phyloP scores from a whole-genome alignment of 2,329 filamentous ascomycete species.

The Nemania abortiva region DNA sequence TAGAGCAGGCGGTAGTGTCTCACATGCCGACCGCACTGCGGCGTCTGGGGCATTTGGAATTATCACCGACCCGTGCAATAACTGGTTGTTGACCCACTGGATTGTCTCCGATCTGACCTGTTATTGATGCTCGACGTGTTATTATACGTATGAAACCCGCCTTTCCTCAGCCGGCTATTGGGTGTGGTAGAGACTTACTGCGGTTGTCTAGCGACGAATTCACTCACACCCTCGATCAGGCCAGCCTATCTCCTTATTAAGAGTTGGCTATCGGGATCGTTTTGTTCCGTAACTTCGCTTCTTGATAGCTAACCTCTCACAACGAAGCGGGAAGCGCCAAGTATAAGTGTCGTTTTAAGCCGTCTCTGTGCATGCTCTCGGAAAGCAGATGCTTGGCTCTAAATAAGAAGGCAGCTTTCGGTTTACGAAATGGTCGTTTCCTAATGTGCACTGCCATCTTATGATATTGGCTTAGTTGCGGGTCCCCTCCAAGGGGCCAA shows the following conservation, averaged over 20 bases:
- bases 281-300: background rate
- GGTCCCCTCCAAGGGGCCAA: background rate
- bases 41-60: background rate
- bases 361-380: background rate
- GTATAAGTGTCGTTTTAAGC: background rate
- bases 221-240: too few relatives aligned
- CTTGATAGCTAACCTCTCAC: background rate
- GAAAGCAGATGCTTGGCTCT: background rate
- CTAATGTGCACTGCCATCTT: background rate
- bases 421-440: slow-evolving; percentile 1
- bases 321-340: background rate
- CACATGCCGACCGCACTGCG: background rate
- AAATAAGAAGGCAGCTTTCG: background rate
- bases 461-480: background rate
- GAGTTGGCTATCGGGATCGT: background rate
- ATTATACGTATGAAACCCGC: background rate
- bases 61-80: background rate
- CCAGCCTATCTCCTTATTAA: background rate
- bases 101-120: background rate
- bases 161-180: too few relatives aligned
- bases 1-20: background rate
- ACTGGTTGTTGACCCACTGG: background rate
- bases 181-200: too few relatives aligned
- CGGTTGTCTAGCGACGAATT: too few relatives aligned
- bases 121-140: background rate